Evolutionary conservation across 1,139 yeast species (phyloP).

Genomic region (Taphrina deformans): DNA sequence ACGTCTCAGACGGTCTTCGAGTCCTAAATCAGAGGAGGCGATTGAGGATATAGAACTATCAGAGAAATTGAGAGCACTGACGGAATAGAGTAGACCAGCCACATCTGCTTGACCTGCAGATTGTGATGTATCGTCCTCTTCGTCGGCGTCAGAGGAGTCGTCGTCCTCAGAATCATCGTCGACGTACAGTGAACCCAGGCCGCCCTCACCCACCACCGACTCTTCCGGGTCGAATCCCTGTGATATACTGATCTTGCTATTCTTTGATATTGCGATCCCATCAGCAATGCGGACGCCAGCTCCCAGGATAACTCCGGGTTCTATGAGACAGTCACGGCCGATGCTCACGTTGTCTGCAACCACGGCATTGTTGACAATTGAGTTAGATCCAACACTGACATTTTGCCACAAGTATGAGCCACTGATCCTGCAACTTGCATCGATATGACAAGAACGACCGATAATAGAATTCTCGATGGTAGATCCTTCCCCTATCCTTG

Average conservation of each 20-base stretch:
- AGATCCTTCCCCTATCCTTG: constrained; percentile 55
- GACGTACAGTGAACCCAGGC: constrained; percentile 60
- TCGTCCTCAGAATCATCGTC: constrained; percentile 58
- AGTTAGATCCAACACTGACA: constrained; percentile 66
- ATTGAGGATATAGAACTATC: constrained; percentile 70
- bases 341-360: constrained; percentile 65
- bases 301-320: constrained; percentile 79
- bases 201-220: constrained; percentile 45
- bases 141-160: constrained; percentile 48
- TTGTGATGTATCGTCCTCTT: constrained; percentile 44
- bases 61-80: constrained; percentile 66
- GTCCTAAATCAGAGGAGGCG: constrained; percentile 45
- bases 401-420: constrained; percentile 88
- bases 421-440: constrained; percentile 66
- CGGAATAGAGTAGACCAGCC: constrained; percentile 53
- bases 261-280: constrained; percentile 40
- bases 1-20: constrained; percentile 8
- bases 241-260: constrained; percentile 40
- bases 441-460: constrained; percentile 83
- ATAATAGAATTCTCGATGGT: constrained; percentile 65
- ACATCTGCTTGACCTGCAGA: constrained; percentile 38
- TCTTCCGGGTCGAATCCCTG: constrained; percentile 42
- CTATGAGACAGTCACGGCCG: constrained; percentile 54
- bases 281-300: constrained; percentile 67
- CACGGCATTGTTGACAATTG: constrained; percentile 60